phyloP scores from a whole-genome alignment of 140 eudicot species.

The Senecio squalidus region DNA sequence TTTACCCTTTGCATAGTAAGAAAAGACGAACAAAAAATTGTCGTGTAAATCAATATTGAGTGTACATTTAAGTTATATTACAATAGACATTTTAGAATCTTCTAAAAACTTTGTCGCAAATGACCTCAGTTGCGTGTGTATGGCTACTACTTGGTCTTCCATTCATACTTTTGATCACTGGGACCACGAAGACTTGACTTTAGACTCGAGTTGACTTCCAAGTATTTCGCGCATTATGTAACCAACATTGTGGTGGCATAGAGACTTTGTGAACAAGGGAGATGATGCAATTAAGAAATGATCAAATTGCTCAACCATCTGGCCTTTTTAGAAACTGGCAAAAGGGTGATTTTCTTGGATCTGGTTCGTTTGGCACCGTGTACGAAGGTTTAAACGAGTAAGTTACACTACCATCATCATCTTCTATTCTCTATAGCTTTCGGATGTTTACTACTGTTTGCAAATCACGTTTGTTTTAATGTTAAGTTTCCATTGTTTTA shows the following conservation, averaged over 20 bases:
- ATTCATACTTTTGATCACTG: neutral
- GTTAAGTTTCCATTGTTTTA: neutral
- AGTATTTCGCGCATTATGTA: neutral
- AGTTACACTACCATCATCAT: conserved; percentile 7
- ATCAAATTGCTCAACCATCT: neutral
- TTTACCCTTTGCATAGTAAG: no score
- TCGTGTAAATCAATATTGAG: no score
- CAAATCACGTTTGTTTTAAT: no score
- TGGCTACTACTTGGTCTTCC: no score
- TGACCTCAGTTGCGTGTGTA: no score
- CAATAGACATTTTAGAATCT: no score
- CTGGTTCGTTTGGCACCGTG: neutral
- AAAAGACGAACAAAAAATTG: no score
- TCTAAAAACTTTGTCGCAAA: no score
- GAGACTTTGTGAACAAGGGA: neutral
- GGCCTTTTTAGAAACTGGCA: neutral
- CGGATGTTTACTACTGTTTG: no score
- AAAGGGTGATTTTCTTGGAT: neutral
- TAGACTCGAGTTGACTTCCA: neutral
- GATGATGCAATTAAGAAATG: neutral
- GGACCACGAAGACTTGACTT: neutral
- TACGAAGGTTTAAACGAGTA: conserved; percentile 6
- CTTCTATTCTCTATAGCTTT: no score
- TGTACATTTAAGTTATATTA: no score
- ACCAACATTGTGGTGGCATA: neutral